Evolutionary conservation across 192 early-diverging fungal genomes (phyloP), one percentile per base, ranked within the genome.

Genomic region (Linnemannia zychae): DNA sequence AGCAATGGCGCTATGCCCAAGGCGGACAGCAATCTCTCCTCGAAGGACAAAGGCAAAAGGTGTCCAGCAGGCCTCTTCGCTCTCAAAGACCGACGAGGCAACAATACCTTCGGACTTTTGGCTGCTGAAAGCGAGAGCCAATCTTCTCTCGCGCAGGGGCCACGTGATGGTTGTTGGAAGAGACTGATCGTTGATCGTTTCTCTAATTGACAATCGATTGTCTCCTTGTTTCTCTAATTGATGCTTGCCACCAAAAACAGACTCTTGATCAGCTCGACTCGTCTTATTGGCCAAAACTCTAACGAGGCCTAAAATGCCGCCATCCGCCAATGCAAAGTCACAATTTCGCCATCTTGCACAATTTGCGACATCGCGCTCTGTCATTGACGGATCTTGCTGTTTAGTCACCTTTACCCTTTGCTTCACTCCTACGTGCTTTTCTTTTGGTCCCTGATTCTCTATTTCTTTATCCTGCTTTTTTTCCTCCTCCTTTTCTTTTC

Each of bases 121-220:
- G 20, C n/a, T 28, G 47, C 40, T 44, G 40, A 6, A 9, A 44
- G 40, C 22, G 20, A 12, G 12, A 63, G 12, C 75, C 75, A 76
- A 67, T 46, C 75, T 50, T 12, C 13, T 31, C 0, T 9, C 24
- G 31, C 17, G 65, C 65, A 49, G 49, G 60, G 47, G 15, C 75
- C 75, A 76, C 75, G 75, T 76, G 75, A 76, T 67, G 53, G 53
- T 17, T 7, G 40, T 17, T 24, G 44, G 40, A 28, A 49, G 46
- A n/a, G 16, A 28, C 28, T 9, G 57, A 63, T 57, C 1, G 3
- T 0, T 63, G 24, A 7, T 63, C 57, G 9, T 33, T 63, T 31
- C 24, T 12, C 28, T 57, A 57, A 57, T 57, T 57, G 52, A 24
- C n/a, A 57, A 24, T 24, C 7, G n/a, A n/a, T n/a, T n/a, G n/a